Evolutionary conservation across 2,329 filamentous ascomycete species (phyloP).

Genomic region (Tolypocladium ophioglossoides): DNA sequence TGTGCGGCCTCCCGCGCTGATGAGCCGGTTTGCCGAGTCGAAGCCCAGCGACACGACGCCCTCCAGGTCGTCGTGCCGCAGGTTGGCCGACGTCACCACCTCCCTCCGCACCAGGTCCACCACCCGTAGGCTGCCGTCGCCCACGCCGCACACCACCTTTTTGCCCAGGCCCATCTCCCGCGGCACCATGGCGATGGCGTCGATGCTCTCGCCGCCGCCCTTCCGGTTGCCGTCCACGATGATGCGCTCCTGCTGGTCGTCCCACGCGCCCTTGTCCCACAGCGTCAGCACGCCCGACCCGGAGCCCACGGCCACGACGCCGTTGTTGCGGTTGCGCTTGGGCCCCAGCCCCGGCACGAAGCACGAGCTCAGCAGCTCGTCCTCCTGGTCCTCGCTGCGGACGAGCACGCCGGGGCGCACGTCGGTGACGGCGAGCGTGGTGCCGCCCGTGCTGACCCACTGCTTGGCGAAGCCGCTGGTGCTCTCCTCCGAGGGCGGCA

Average conservation of each 20-base stretch:
- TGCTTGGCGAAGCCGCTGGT: constrained; percentile 88
- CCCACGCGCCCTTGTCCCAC: constrained; percentile 93
- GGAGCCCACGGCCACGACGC: constrained; percentile 65
- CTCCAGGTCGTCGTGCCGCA: constrained; percentile 74
- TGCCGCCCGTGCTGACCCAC: constrained; percentile 88
- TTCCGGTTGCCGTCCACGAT: constrained; percentile 52
- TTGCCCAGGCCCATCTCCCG: constrained; percentile 59
- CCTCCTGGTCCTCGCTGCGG: constrained; percentile 88
- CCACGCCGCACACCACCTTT: constrained; percentile 69
- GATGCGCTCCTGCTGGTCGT: constrained; percentile 86
- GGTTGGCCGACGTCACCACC: constrained; percentile 51
- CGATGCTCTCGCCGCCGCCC: constrained; percentile 64
- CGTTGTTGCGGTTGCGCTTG: constrained; percentile 54
- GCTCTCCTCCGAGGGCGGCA: constrained; percentile 69
- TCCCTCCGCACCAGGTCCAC: constrained; percentile 67
- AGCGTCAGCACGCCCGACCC: constrained; percentile 75
- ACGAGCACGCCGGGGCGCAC: constrained; percentile 76
- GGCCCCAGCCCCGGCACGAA: constrained; percentile 70
- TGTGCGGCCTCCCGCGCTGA: constrained; percentile 75
- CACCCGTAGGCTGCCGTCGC: constrained; percentile 69
- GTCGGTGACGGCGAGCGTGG: constrained; percentile 83
- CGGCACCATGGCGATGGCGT: constrained; percentile 64
- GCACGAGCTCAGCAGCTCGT: constrained; percentile 74
- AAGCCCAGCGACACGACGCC: constrained; percentile 75
- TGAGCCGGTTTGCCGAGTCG: constrained; percentile 75